phyloP scores from a whole-genome alignment of 2,329 filamentous ascomycete species.

The Fonsecaea erecta region DNA sequence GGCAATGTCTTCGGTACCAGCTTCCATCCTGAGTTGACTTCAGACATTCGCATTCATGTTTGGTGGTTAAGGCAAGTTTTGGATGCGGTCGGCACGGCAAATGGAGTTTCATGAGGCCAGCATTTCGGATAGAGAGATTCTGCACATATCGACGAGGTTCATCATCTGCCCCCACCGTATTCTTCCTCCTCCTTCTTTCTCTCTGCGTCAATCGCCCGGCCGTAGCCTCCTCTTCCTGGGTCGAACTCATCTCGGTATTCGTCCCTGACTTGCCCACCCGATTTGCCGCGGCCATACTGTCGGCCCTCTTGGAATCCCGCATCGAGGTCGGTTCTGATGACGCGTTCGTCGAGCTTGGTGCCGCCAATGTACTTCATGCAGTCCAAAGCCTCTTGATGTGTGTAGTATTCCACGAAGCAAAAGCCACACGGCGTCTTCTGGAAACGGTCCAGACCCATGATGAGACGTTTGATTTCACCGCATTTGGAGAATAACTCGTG shows the following conservation, averaged over 20 bases:
- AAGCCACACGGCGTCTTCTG: slow-evolving; percentile 98
- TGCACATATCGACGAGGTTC: not conserved
- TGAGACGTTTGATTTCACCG: slow-evolving; percentile 94
- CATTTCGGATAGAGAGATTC: not conserved
- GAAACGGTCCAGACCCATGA: slow-evolving; percentile 97
- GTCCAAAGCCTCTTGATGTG: slow-evolving; percentile 92
- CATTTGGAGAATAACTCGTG: slow-evolving; percentile 93
- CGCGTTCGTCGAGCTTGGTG: slow-evolving; percentile 95
- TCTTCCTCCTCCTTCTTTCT: slow-evolving; percentile 62
- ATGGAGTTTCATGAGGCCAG: slow-evolving; percentile 9
- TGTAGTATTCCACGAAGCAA: slow-evolving; percentile 99
- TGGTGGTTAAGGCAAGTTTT: slow-evolving; percentile 87
- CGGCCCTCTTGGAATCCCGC: slow-evolving; percentile 94
- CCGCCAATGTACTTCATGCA: slow-evolving; percentile 99
- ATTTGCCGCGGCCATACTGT: slow-evolving; percentile 94
- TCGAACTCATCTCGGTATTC: slow-evolving; percentile 98
- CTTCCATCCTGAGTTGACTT: slow-evolving; percentile 92
- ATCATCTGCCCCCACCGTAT: slow-evolving; percentile 56
- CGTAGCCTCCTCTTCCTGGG: slow-evolving; percentile 87
- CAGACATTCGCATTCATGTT: slow-evolving; percentile 82
- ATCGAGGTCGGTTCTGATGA: slow-evolving; percentile 93
- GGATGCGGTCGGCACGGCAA: slow-evolving; percentile 42
- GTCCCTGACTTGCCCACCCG: slow-evolving; percentile 93
- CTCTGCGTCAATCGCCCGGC: slow-evolving; percentile 74
- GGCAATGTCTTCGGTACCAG: slow-evolving; percentile 93